Conservation (phyloP, 1,139 yeast genomes). For the Kodamaea suecica region DNA sequence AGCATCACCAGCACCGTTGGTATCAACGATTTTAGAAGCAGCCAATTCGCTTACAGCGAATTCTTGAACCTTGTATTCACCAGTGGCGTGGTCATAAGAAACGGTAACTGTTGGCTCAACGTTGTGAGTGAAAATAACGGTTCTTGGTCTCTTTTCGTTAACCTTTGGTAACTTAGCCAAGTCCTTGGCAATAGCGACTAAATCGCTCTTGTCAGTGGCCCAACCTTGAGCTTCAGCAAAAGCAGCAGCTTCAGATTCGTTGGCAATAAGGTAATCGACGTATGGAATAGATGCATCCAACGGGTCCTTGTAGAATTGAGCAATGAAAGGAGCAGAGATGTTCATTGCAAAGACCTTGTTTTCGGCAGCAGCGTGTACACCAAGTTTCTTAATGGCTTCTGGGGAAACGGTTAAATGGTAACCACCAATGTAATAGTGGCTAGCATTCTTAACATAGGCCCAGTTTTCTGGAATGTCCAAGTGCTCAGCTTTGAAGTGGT, state of each 20-base stretch:
- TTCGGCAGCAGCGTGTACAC: conserved; percentile 83
- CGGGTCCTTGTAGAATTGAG: conserved; percentile 92
- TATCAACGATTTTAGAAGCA: conserved; percentile 68
- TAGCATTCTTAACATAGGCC: conserved; percentile 77
- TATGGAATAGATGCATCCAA: conserved; percentile 78
- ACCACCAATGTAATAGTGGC: conserved; percentile 90
- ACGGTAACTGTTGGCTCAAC: conserved; percentile 83
- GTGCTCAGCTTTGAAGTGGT: conserved; percentile 89
- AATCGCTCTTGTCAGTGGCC: conserved; percentile 51
- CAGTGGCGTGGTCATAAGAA: conserved; percentile 46
- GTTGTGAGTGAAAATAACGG: conserved; percentile 91
- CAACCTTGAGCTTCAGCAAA: conserved; percentile 83
- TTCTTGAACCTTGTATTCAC: conserved; percentile 45
- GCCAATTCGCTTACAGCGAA: conserved; percentile 73
- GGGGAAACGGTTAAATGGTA: conserved; percentile 98
- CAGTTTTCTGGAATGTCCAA: conserved; percentile 88
- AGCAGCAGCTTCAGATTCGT: conserved; percentile 95
- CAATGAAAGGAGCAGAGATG: conserved; percentile 94
- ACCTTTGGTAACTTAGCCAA: conserved; percentile 79
- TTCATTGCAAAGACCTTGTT: conserved; percentile 84
- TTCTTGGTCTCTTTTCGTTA: conserved; percentile 69
- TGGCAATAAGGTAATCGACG: conserved; percentile 90
- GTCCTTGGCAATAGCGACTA: conserved; percentile 74
- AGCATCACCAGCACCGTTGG: conserved; percentile 99
- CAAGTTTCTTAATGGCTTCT: conserved; percentile 84